phyloP scores from a whole-genome alignment of 352 stramenopile species.

The Globisporangium megalacanthum region DNA sequence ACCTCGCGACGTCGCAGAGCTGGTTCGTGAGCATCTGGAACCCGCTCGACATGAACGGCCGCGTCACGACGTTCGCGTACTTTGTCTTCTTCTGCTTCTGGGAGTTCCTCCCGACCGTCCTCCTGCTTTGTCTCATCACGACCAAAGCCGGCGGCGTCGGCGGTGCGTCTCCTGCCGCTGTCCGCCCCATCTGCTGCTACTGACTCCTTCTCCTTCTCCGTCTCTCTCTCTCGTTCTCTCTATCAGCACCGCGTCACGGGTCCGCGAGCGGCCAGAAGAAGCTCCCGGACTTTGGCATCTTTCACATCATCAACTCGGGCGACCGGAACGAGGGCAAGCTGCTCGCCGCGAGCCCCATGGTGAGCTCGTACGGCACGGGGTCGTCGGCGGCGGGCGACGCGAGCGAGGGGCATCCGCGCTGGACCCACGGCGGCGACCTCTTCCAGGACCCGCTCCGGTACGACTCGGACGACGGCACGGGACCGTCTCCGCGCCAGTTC shows the following conservation, averaged over 20 bases:
- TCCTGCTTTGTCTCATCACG: conserved; percentile 76
- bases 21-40: conserved; percentile 86
- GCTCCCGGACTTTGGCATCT: conserved; percentile 81
- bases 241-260: conserved; percentile 58
- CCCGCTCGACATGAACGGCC: conserved; percentile 80
- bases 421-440: conserved; percentile 75
- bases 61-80: conserved; percentile 70
- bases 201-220: background rate
- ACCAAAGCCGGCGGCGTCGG: conserved; percentile 77
- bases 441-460: conserved; percentile 82
- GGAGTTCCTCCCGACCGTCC: conserved; percentile 78
- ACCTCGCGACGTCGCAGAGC: conserved; percentile 78
- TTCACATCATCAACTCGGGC: conserved; percentile 80
- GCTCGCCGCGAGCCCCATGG: conserved; percentile 48
- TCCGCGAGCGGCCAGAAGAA: conserved; percentile 53
- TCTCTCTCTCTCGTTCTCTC: background rate
- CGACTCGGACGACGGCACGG: conserved; percentile 72
- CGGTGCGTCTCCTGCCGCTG: conserved; percentile 25
- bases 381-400: conserved; percentile 28
- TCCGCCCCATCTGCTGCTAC: too few relatives aligned
- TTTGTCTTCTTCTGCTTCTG: conserved; percentile 87
- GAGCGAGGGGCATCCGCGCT: conserved; percentile 37
- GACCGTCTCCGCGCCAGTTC: conserved; percentile 50
- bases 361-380: conserved; percentile 48
- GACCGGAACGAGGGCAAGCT: conserved; percentile 29